Conservation (phyloP, 2,329 filamentous ascomycete species). For the Pyrenochaeta sp. region DNA sequence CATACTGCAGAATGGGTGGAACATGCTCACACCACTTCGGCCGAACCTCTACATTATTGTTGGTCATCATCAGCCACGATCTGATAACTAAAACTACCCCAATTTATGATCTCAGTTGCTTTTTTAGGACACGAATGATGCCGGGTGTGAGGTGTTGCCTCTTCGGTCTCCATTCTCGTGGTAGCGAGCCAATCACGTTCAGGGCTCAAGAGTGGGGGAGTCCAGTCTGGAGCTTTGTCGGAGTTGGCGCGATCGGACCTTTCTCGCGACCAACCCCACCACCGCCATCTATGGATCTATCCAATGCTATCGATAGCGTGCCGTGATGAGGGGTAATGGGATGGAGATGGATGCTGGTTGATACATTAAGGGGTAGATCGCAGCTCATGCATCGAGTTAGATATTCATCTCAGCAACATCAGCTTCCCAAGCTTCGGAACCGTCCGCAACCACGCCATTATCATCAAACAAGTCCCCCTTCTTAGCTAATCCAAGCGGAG, state of each 20-base stretch:
- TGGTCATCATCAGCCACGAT: too few relatives aligned
- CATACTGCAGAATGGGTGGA: too few relatives aligned
- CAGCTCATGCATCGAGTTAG: not conserved
- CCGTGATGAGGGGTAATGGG: not conserved
- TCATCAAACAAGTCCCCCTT: too few relatives aligned
- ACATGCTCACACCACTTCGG: too few relatives aligned
- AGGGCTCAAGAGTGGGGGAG: not conserved
- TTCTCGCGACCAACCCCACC: conserved; percentile 12
- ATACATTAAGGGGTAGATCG: not conserved
- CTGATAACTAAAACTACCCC: too few relatives aligned
- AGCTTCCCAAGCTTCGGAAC: too few relatives aligned
- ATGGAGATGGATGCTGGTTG: not conserved
- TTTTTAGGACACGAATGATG: too few relatives aligned
- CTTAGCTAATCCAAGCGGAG: too few relatives aligned
- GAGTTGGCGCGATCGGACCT: not conserved
- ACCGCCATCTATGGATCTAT: conserved; percentile 8
- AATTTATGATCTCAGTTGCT: too few relatives aligned
- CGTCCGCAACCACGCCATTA: too few relatives aligned
- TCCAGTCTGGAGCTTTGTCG: not conserved
- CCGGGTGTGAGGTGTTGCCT: too few relatives aligned
- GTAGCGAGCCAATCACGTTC: not conserved
- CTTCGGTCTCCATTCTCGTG: not conserved
- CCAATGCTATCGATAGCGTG: conserved; percentile 2
- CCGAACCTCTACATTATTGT: too few relatives aligned
- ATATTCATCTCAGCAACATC: not conserved